Evolutionary conservation across 345 rosid genomes (phyloP).

Genomic region (Eucalyptus paniculata): DNA sequence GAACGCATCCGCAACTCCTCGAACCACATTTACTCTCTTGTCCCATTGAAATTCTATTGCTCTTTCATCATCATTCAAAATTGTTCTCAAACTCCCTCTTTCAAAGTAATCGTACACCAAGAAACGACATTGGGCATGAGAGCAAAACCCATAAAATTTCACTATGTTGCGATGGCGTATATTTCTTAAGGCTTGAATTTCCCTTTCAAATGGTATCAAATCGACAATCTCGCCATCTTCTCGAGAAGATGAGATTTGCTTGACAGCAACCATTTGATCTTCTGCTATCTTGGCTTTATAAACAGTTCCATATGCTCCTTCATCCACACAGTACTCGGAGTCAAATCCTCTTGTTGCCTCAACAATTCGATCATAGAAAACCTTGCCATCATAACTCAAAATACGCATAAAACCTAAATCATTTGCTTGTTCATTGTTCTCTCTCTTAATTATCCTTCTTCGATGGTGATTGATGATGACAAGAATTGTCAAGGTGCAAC

Average conservation of each 20-base stretch:
- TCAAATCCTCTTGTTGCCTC: not conserved
- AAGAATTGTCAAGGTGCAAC: rapidly evolving
- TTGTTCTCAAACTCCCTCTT: not conserved
- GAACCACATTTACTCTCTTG: not conserved
- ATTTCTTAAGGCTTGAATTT: not conserved
- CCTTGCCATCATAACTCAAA: not conserved
- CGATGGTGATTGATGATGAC: not conserved
- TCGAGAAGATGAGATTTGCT: not conserved
- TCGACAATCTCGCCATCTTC: not conserved
- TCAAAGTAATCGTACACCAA: not conserved
- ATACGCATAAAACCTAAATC: not conserved
- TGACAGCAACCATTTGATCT: not conserved
- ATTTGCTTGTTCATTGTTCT: not conserved
- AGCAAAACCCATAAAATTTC: not conserved
- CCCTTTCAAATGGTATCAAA: not conserved
- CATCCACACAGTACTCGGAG: not conserved
- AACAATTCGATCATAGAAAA: not conserved
- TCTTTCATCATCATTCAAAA: not conserved
- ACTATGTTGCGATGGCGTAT: not conserved
- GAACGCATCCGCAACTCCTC: not conserved
- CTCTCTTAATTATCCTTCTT: not conserved
- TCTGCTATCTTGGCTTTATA: not conserved
- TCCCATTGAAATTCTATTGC: not conserved
- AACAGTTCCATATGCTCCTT: not conserved
- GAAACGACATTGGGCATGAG: not conserved